These are phyloP conservation scores for Umbelopsis sp. DNA, from an alignment of 371 early-diverging fungal species.

Conservation along the genomic window DNA sequence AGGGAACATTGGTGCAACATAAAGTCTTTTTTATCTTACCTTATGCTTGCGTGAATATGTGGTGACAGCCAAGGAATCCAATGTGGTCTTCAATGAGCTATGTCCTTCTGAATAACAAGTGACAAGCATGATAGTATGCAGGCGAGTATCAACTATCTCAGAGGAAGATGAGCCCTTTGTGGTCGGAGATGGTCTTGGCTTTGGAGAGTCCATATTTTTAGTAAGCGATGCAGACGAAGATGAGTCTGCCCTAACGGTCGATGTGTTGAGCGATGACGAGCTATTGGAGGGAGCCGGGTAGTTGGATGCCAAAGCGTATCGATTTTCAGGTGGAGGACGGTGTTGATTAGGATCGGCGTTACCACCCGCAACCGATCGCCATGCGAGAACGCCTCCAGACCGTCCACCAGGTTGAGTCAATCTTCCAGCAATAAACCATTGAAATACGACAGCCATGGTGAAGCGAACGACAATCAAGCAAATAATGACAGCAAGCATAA, in stretches of 20 bases:
- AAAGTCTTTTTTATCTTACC: constrained; percentile 20
- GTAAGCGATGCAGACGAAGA: constrained; percentile 29
- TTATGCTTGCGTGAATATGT: constrained; percentile 61
- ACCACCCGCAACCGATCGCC: constrained; percentile 21
- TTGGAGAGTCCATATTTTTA: constrained; percentile 9
- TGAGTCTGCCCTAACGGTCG: constrained; percentile 11
- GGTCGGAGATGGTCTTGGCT: not conserved
- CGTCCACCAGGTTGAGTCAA: constrained; percentile 25
- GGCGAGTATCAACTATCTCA: constrained; percentile 44
- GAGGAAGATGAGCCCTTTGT: constrained; percentile 15
- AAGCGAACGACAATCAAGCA: constrained; percentile 49
- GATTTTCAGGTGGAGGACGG: constrained; percentile 1
- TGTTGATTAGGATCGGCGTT: constrained; percentile 17
- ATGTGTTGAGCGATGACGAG: constrained; percentile 16
- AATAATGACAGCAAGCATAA: constrained; percentile 43
- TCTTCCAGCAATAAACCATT: constrained; percentile 48
- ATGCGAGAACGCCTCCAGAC: constrained; percentile 16
- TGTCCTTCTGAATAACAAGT: constrained; percentile 84
- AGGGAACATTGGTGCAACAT: too few species aligned
- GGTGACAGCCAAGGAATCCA: constrained; percentile 82
- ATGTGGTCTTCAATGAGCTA: constrained; percentile 77
- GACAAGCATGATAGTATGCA: constrained; percentile 64
- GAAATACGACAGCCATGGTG: constrained; percentile 53
- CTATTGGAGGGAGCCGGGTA: constrained; percentile 23
- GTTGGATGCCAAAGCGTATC: constrained; percentile 19